Evolutionary conservation across 768 basidiomycete genomes (phyloP).

Genomic region (Mrakia gelida): DNA sequence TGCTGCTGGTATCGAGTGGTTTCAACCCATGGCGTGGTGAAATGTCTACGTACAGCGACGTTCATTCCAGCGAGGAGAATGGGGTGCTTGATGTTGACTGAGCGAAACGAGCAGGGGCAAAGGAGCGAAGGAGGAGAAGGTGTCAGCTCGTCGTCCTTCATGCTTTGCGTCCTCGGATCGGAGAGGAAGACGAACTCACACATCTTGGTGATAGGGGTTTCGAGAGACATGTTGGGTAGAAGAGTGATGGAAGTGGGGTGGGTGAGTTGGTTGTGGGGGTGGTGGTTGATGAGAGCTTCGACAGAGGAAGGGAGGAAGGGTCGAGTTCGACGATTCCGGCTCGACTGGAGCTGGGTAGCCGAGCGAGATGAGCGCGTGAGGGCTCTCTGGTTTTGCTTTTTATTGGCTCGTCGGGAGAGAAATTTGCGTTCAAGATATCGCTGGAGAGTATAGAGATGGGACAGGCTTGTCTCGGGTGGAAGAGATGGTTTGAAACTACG

Average conservation of each 20-base stretch:
- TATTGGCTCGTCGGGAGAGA: too few species aligned
- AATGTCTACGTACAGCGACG: slow-evolving; percentile 24
- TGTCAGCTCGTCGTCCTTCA: neutral
- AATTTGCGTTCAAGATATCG: too few species aligned
- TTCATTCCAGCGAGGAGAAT: slow-evolving; percentile 30
- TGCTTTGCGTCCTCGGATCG: neutral
- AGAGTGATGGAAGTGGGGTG: neutral
- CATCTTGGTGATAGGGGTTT: slow-evolving; percentile 30
- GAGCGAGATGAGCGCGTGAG: too few species aligned
- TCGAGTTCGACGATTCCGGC: too few species aligned
- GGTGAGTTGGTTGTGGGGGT: neutral
- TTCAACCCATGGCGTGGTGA: too few species aligned
- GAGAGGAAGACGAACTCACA: neutral
- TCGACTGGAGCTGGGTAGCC: too few species aligned
- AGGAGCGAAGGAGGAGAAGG: neutral
- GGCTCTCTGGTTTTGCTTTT: too few species aligned
- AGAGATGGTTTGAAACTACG: too few species aligned
- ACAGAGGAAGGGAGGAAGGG: neutral
- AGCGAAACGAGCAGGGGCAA: neutral
- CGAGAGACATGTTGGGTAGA: neutral
- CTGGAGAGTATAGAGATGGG: too few species aligned
- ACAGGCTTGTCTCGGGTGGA: too few species aligned
- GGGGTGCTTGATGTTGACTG: slow-evolving; percentile 29
- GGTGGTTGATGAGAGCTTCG: neutral
- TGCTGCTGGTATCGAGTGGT: neutral